Conservation (phyloP, 2,329 filamentous ascomycete species). For the Xylariaceae sp. region DNA sequence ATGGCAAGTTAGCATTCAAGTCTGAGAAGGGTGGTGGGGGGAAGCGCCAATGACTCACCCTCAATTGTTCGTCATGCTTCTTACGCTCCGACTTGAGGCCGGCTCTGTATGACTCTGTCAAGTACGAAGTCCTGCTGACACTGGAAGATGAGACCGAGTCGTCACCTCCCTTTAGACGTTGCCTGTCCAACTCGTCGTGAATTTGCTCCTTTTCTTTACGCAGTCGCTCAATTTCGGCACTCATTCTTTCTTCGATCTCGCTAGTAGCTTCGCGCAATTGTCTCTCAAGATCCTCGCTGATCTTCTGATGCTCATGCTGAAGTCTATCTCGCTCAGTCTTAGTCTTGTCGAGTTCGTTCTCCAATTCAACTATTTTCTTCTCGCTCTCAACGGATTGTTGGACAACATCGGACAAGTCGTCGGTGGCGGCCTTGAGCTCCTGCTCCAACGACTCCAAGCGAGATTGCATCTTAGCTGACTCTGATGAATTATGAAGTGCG, state of each 20-base stretch:
- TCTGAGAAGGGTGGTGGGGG: too few species aligned
- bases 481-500: constrained; percentile 45
- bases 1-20: constrained; percentile 16
- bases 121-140: constrained; percentile 28
- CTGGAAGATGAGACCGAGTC: constrained; percentile 27
- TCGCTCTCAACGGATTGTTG: constrained; percentile 33
- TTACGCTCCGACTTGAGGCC: constrained; percentile 32
- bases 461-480: constrained; percentile 25
- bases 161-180: constrained; percentile 26
- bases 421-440: constrained; percentile 52
- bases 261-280: constrained; percentile 24
- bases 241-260: constrained; percentile 25
- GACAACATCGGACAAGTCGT: constrained; percentile 31
- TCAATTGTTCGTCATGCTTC: constrained; percentile 34
- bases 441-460: constrained; percentile 56
- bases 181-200: constrained; percentile 31
- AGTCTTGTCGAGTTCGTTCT: constrained; percentile 30
- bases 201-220: constrained; percentile 31
- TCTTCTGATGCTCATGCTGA: constrained; percentile 23
- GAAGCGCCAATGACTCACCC: constrained; percentile 23
- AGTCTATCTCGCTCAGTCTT: constrained; percentile 26
- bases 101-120: constrained; percentile 32
- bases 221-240: constrained; percentile 24
- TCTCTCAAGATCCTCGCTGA: constrained; percentile 26
- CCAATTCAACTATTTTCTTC: constrained; percentile 31